A percentile compares a stretch with the other conserved stretches of the same genome.
These are phyloP conservation scores for Paramecium sonneborni DNA, from an alignment of 73 alveolate species.

Conservation along the genomic window DNA sequence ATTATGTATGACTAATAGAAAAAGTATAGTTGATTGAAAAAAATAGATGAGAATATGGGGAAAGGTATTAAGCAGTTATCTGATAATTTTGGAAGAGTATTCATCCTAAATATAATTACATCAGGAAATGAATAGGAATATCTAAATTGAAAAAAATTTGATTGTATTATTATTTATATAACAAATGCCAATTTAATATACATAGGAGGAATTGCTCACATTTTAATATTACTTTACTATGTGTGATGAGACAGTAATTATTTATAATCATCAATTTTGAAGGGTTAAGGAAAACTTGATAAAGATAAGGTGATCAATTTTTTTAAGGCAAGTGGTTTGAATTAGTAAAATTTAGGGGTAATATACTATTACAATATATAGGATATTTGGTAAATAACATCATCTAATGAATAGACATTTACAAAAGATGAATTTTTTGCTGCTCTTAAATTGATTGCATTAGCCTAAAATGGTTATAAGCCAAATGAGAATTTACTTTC, in stretches of 20 bases:
- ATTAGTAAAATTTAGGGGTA: background rate
- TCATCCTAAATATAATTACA: background rate
- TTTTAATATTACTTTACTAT: background rate
- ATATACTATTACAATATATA: background rate
- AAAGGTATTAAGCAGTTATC: constrained; percentile 18
- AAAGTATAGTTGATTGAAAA: background rate
- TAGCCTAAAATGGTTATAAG: constrained; percentile 9
- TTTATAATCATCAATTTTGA: background rate
- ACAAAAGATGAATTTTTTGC: constrained; percentile 53
- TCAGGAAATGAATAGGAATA: constrained; percentile 5
- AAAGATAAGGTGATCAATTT: constrained; percentile 6
- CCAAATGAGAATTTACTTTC: background rate
- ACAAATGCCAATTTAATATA: background rate
- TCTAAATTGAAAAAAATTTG: background rate
- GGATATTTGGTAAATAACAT: background rate
- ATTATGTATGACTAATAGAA: background rate
- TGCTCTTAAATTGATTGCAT: constrained; percentile 6
- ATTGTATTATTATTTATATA: background rate
- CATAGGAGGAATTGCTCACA: background rate
- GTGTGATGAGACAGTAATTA: background rate
- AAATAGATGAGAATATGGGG: background rate
- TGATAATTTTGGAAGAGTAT: background rate
- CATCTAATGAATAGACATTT: background rate
- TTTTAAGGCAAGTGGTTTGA: background rate
- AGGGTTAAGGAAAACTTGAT: background rate